A percentile compares a stretch with the other conserved stretches of the same genome.
Evolutionary conservation across 2,329 filamentous ascomycete species (phyloP).

Genomic region (Cordyceps fumosorosea): DNA sequence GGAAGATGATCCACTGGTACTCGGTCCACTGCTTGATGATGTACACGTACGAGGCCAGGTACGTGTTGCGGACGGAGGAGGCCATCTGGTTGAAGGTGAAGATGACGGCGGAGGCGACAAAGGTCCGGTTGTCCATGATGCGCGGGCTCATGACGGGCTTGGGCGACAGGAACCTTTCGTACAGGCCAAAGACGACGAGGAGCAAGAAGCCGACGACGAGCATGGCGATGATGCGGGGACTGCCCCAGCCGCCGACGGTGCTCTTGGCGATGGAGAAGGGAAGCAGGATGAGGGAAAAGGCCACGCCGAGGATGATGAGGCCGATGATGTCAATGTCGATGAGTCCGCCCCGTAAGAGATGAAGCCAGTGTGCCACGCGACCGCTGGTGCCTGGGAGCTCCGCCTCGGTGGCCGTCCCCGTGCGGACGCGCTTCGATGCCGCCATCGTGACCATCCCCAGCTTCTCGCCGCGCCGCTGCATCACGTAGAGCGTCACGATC

Average conservation of each 20-base stretch:
- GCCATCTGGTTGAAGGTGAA: conserved; percentile 20
- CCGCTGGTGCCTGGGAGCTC: not conserved
- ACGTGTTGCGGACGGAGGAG: conserved; percentile 21
- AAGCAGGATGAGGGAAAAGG: conserved; percentile 43
- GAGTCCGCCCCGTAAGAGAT: conserved; percentile 10
- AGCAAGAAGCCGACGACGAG: conserved; percentile 32
- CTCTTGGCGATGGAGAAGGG: conserved; percentile 50
- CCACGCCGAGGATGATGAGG: not conserved
- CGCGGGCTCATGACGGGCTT: conserved; percentile 19
- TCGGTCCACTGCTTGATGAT: conserved; percentile 36
- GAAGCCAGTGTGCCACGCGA: not conserved
- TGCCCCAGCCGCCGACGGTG: conserved; percentile 35
- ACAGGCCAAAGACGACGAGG: conserved; percentile 28
- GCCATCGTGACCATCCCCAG: conserved; percentile 39
- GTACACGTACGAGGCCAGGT: conserved; percentile 27
- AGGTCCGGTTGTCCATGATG: conserved; percentile 24
- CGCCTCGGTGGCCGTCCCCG: not conserved
- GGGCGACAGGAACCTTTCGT: conserved; percentile 21
- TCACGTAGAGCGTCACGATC: conserved; percentile 46
- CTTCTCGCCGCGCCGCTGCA: conserved; percentile 53
- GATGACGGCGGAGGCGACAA: conserved; percentile 24
- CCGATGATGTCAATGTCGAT: conserved; percentile 52
- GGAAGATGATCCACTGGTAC: conserved; percentile 35
- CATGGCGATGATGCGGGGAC: conserved; percentile 36
- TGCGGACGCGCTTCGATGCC: not conserved